These are phyloP conservation scores for Vanrija pseudolonga DNA, from an alignment of 1,284 basidiomycete genomes.

Conservation along the genomic window DNA sequence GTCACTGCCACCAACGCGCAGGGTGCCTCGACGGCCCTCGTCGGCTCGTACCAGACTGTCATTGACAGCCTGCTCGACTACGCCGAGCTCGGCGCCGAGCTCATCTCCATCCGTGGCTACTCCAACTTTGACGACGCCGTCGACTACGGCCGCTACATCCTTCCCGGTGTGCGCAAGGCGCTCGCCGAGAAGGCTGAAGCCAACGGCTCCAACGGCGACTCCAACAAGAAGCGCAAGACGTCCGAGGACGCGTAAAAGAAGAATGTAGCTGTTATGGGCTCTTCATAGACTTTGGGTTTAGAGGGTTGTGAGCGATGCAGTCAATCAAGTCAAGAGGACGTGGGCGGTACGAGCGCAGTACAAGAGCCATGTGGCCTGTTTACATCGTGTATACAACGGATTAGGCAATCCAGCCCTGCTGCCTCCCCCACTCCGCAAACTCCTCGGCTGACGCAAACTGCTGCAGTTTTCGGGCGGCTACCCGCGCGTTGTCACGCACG, in stretches of 20 bases:
- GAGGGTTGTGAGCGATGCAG: too few species aligned
- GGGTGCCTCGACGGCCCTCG: constrained; percentile 31
- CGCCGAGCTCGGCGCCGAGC: constrained; percentile 24
- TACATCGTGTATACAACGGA: neutral
- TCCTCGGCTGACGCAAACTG: constrained; percentile 1
- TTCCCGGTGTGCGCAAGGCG: constrained; percentile 19
- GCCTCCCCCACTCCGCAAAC: constrained; percentile 4
- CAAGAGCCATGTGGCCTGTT: too few species aligned
- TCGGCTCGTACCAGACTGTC: constrained; percentile 28
- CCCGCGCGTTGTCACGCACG: neutral
- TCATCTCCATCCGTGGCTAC: constrained; percentile 32
- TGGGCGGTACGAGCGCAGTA: too few species aligned
- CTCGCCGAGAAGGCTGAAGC: neutral
- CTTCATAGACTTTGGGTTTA: too few species aligned
- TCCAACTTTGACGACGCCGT: constrained; percentile 31
- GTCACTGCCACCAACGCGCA: constrained; percentile 28
- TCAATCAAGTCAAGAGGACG: too few species aligned
- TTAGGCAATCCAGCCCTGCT: constrained; percentile 4
- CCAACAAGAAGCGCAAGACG: constrained; percentile 67
- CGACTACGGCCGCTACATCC: constrained; percentile 32
- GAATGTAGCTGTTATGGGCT: too few species aligned
- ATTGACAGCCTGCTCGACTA: constrained; percentile 32
- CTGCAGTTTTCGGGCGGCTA: neutral
- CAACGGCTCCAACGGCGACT: too few species aligned
- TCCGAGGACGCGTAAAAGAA: constrained; percentile 9